A percentile compares a stretch with the other conserved stretches of the same genome.
Conservation (phyloP, 441 rosid species). For the Breynia disticha region DNA sequence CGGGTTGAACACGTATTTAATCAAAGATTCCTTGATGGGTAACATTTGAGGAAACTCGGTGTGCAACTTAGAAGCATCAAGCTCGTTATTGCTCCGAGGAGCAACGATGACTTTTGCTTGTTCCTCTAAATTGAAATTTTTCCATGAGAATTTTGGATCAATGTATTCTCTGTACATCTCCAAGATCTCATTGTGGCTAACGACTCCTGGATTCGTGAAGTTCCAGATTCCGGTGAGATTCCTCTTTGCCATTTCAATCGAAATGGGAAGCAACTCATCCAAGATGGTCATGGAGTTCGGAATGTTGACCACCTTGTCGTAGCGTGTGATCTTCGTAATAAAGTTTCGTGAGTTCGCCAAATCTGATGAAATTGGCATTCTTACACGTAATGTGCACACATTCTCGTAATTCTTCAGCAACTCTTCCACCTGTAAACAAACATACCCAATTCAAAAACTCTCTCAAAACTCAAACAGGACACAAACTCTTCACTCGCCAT, state of each 20-base stretch:
- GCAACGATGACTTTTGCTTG: slow-evolving; percentile 86
- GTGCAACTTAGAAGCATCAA: slow-evolving; percentile 63
- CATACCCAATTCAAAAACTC: slow-evolving; percentile 2
- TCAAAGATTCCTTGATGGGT: slow-evolving; percentile 71
- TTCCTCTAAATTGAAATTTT: slow-evolving; percentile 76
- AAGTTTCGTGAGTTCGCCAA: slow-evolving; percentile 76
- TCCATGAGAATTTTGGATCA: slow-evolving; percentile 63
- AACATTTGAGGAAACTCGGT: slow-evolving; percentile 69
- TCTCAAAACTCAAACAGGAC: too few species aligned
- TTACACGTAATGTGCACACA: slow-evolving; percentile 71
- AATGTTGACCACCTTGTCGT: slow-evolving; percentile 79
- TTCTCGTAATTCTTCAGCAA: slow-evolving; percentile 75
- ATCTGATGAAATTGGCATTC: slow-evolving; percentile 90
- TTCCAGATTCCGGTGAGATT: slow-evolving; percentile 88
- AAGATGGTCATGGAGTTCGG: slow-evolving; percentile 93
- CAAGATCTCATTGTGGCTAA: slow-evolving; percentile 81
- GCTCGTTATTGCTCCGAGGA: slow-evolving; percentile 94
- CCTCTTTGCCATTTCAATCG: slow-evolving; percentile 90
- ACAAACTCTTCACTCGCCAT: too few species aligned
- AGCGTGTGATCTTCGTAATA: slow-evolving; percentile 74
- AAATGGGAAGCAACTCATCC: slow-evolving; percentile 77
- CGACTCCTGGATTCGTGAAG: slow-evolving; percentile 85
- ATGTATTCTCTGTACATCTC: slow-evolving; percentile 68
- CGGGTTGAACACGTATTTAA: slow-evolving; percentile 68
- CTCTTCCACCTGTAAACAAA: slow-evolving; percentile 54